These are phyloP conservation scores for Biscogniauxia mediterranea DNA, from an alignment of 2,329 filamentous ascomycete species.

Conservation along the genomic window DNA sequence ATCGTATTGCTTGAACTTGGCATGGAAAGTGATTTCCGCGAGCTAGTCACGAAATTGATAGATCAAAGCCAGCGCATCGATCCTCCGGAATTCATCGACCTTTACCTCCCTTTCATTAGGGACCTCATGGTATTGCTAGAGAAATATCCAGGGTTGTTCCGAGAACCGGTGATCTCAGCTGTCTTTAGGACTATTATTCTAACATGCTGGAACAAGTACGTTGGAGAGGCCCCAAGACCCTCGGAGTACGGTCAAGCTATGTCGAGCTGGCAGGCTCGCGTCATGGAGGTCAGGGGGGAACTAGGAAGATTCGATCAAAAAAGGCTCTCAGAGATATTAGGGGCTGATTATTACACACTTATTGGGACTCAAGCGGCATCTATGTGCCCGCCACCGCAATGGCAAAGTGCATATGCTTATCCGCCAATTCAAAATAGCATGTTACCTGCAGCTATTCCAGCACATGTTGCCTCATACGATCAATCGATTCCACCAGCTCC, in stretches of 20 bases:
- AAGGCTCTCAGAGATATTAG: neutral
- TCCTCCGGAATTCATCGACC: conserved; percentile 4
- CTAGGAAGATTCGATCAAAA: neutral
- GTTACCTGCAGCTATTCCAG: neutral
- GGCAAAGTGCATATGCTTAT: neutral
- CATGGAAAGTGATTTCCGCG: conserved; percentile 5
- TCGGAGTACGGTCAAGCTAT: neutral
- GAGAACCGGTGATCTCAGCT: neutral
- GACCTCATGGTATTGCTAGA: conserved; percentile 2
- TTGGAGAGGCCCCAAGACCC: neutral
- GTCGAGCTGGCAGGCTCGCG: neutral
- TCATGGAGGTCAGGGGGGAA: neutral
- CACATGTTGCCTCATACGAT: neutral
- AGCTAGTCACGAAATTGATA: conserved; percentile 3
- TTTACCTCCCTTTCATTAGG: conserved; percentile 9
- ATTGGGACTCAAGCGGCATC: neutral
- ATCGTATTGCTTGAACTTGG: conserved; percentile 4
- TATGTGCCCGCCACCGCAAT: neutral
- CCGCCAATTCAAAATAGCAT: neutral
- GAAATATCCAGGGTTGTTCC: neutral
- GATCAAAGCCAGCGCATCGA: conserved; percentile 8
- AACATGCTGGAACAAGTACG: conserved; percentile 4
- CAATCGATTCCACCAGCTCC: neutral
- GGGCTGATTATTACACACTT: neutral
- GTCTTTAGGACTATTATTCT: conserved; percentile 4